Evolutionary conservation across 2,329 filamentous ascomycete genomes (phyloP), one percentile per base, ranked within the genome.

Genomic region (Fusarium praegraminearum): DNA sequence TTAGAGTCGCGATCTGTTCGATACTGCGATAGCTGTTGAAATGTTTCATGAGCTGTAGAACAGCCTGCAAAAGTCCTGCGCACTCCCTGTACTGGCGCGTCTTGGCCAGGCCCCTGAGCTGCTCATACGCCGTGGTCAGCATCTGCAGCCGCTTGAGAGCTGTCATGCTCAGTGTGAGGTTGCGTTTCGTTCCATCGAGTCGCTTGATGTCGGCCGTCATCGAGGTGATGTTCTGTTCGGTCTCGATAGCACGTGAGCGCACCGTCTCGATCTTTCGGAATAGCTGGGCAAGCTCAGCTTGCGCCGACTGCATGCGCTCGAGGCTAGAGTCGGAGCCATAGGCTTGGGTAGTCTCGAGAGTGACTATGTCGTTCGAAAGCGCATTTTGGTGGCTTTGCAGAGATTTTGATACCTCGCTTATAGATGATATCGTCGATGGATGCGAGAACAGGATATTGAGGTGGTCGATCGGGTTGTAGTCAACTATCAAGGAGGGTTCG

Each of bases 171-270:
- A 97, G 86, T 12, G 96, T 98, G 66, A 99, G 86, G 80, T 99
- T 99, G 80, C 91, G 91, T 84, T 99, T 99, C 38, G 96, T 98
- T 79, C 92, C 93, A 81, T 99, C 96, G 70, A 99, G 86, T 72
- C 95, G 90, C 83, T 99, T 99, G 79, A 99, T 99, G 77, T 99
- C 96, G 62, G 96, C 94, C 65, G 96, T 99, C 96, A 99, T 99
- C 72, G 94, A 94, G 47, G 95, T 98, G 77, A 99, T 99, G 71
- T 94, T 92, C 78, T 94, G 91, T 81, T 99, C 96, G 22, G 96
- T 98, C 84, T 94, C 90, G 74, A 97, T 88, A 38, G 96, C 96
- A 54, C 95, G 90, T 74, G 91, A 91, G 57, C 94, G 92, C 57
- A 99, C 95, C 70, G 90, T 92, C 79, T 98, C 95, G 79, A 99